These are phyloP conservation scores for Trichoderma oligosporum DNA, from an alignment of 2,329 filamentous ascomycete genomes.

Conservation along the genomic window DNA sequence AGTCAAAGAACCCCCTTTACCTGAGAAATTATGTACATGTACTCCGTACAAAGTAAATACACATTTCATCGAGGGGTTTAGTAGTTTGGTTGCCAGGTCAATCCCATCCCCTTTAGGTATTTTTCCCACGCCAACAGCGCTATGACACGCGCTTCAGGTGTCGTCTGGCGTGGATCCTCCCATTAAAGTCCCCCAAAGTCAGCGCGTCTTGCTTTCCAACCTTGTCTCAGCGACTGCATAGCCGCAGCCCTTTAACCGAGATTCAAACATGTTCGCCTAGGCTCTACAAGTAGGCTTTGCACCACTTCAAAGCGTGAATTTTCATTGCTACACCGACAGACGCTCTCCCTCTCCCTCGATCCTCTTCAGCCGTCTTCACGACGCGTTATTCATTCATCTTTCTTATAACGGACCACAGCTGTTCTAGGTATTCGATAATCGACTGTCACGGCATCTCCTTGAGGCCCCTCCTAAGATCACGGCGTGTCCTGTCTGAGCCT, in stretches of 20 bases:
- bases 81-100: conserved; percentile 11
- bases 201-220: conserved; percentile 13
- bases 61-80: background rate
- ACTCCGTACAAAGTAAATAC: conserved; percentile 14
- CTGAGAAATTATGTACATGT: background rate
- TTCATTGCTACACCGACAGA: conserved; percentile 5
- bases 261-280: background rate
- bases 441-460: background rate
- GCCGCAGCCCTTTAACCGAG: conserved; percentile 11
- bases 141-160: conserved; percentile 15
- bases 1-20: background rate
- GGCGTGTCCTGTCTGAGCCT: conserved; percentile 10
- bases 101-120: background rate
- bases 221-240: conserved; percentile 1
- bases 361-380: background rate
- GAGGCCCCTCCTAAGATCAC: background rate
- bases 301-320: background rate
- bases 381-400: conserved; percentile 1
- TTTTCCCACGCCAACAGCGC: conserved; percentile 12
- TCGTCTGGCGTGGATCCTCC: conserved; percentile 2
- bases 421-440: background rate
- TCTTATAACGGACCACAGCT: background rate
- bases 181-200: conserved; percentile 9
- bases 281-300: background rate
- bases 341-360: background rate